A percentile compares a stretch with the other conserved stretches of the same genome.
Evolutionary conservation across 495 filamentous ascomycete genomes (phyloP).

Genomic region (Lophiostoma macrostomum): DNA sequence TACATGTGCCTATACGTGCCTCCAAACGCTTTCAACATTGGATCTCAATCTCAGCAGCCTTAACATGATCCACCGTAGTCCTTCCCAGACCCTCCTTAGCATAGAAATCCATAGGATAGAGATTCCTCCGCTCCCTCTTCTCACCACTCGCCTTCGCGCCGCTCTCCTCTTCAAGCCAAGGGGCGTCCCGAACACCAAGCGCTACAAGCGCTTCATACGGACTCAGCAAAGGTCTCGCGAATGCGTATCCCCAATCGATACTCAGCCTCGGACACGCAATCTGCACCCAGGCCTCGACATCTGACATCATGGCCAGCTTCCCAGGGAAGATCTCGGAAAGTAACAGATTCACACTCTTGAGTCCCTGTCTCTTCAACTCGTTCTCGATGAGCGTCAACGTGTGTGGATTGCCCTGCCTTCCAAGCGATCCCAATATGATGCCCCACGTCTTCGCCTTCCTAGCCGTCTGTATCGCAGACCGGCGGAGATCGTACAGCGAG

Average conservation of each 20-base stretch:
- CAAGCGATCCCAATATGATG: constrained; percentile 87
- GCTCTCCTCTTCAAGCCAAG: constrained; percentile 65
- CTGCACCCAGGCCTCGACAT: constrained; percentile 97
- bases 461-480: constrained; percentile 71
- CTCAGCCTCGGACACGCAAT: constrained; percentile 91
- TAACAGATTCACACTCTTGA: constrained; percentile 77
- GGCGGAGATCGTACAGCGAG: constrained; percentile 79
- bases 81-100: constrained; percentile 86
- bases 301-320: constrained; percentile 86
- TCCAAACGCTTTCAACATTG: constrained; percentile 8
- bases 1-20: too few relatives aligned
- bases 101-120: constrained; percentile 99
- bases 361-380: constrained; percentile 61
- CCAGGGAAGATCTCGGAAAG: constrained; percentile 94
- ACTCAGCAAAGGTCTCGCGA: constrained; percentile 80
- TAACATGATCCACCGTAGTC: constrained; percentile 49
- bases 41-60: constrained; percentile 13
- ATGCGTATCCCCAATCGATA: constrained; percentile 99
- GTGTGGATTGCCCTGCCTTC: constrained; percentile 91
- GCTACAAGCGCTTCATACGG: constrained; percentile 94
- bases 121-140: constrained; percentile 27
- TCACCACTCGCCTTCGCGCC: constrained; percentile 37
- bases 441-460: constrained; percentile 82
- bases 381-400: constrained; percentile 83
- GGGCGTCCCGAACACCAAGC: constrained; percentile 64